Evolutionary conservation across 805 yeast genomes (phyloP), one percentile per base, ranked within the genome.

Genomic region (Schizosaccharomyces japonicus): DNA sequence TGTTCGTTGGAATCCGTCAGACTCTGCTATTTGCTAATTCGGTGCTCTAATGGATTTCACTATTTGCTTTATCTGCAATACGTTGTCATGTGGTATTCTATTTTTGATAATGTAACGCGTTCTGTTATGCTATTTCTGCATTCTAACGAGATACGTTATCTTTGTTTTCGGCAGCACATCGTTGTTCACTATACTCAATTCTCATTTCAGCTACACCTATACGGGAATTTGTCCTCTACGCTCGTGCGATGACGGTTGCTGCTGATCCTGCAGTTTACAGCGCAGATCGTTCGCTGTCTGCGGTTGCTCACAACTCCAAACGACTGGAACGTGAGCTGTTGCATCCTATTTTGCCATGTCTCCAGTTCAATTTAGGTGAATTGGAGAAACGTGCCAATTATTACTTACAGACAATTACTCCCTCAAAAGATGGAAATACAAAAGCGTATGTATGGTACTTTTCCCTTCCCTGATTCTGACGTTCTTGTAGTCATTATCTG

Each of bases 401-500:
- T 7, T 31, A 15, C 10, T 17, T 15, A 6, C 47, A 47, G 3
- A 23, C 50, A 11, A 4, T 31, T 75, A 55, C 90, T 81, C 31
- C 46, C 11, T 1, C 53, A 11, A 57, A 60, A 28, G 59, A 61
- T 40, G 64, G 63, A 48, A 64, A 58, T 47, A 60, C 68, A 11
- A 63, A 62, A 47, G 68, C 68, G 42, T 36, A 36, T 19, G 42
- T 15, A 7, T 19, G 11, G 7, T 15, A 8, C 13, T 15, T 7
- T 36, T 13, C 42, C 2, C 13, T 19, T 36, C 8, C 7, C 7
- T 8, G 13, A 19, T 19, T 6, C 4, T 36, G 17, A 19, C 42
- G 17, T 19, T 19, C 13, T 5, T 34, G 19, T 3, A 36, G 42
- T 47, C 96, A 90, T 58, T 90, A 90, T 59, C 64, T 90, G 34